These are phyloP conservation scores for Paxillus ammoniavirescens DNA, from an alignment of 768 basidiomycete species.

Conservation along the genomic window DNA sequence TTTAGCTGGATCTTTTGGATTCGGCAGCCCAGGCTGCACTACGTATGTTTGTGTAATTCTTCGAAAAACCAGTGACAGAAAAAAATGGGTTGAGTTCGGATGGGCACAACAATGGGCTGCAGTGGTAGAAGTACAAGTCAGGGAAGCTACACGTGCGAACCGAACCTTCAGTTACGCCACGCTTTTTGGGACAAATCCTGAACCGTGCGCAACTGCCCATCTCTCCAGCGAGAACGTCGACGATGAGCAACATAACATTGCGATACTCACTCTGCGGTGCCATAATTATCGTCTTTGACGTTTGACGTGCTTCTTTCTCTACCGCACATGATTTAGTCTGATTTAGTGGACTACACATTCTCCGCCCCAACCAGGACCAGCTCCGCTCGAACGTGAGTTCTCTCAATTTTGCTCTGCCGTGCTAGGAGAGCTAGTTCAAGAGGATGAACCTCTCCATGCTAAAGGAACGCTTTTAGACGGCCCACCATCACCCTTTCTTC, in stretches of 20 bases:
- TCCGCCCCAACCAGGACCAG: slow-evolving; percentile 34
- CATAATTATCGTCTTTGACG: slow-evolving; percentile 24
- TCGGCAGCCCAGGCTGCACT: background rate
- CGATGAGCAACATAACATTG: slow-evolving; percentile 14
- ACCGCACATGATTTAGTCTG: slow-evolving; percentile 16
- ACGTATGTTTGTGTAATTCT: slow-evolving; percentile 3
- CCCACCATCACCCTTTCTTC: background rate
- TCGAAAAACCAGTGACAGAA: slow-evolving; percentile 9
- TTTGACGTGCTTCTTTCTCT: slow-evolving; percentile 13
- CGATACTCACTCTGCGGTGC: slow-evolving; percentile 11
- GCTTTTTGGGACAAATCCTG: slow-evolving; percentile 19
- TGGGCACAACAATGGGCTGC: slow-evolving; percentile 9
- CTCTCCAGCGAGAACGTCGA: slow-evolving; percentile 16
- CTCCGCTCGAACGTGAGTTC: slow-evolving; percentile 34
- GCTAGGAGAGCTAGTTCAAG: background rate
- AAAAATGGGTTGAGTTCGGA: slow-evolving; percentile 3
- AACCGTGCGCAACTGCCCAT: slow-evolving; percentile 20
- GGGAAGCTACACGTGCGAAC: slow-evolving; percentile 33
- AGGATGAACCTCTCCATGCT: background rate
- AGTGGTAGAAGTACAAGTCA: slow-evolving; percentile 29
- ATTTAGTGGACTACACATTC: slow-evolving; percentile 18
- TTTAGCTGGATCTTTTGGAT: slow-evolving; percentile 6
- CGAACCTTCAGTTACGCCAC: slow-evolving; percentile 22
- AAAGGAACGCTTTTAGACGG: background rate
- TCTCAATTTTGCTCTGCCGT: background rate